Evolutionary conservation across 352 stramenopile species (phyloP), one percentile per base, ranked within the genome.

Genomic region (Pythium utonaiense): DNA sequence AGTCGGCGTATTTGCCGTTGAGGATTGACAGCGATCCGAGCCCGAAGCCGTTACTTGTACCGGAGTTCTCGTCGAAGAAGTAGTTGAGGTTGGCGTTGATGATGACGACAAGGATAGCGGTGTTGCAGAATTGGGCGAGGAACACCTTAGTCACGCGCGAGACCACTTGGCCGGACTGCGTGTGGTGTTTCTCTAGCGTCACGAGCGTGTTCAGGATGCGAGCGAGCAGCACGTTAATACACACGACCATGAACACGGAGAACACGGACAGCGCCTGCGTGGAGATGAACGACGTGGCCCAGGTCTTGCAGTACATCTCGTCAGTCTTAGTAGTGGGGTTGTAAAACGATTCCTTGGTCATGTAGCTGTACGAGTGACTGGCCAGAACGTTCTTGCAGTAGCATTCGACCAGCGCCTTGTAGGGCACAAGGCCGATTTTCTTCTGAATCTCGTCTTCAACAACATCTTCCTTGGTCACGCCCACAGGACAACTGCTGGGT

Each of bases 61-160:
- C 30, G 3, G 24, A 14, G 12, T 40, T 64, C 24, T 68, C 45
- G 21, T 73, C 74, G 28, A 76, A 40, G 53, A 94, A 91, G 54
- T 89, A 91, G 59, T 77, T 59, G 30, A 83, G 54, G 51, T 94
- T 94, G 12, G 85, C 85, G 58, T 92, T 94, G 68, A 94, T 86
- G 36, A 81, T 74, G 6, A 94, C 67, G 52, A 94, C 71, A 28
- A 92, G 59, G 41, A 94, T 59, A 13, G 80, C 79, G 3, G 84
- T 92, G 71, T 94, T 94, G 69, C 73, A 92, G 56, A 94, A 89
- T 61, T 94, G 82, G 16, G 80, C 75, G 24, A 89, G 52, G 49
- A 92, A 92, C 19, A 92, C 74, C 52, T 94, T 94, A 34, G 58
- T 88, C 27, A 94, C 77, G 10, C 71, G 77, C 8, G 82, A 91